Evolutionary conservation across 1,284 basidiomycete genomes (phyloP), one percentile per base, ranked within the genome.

Genomic region (Abortiporus biennis): DNA sequence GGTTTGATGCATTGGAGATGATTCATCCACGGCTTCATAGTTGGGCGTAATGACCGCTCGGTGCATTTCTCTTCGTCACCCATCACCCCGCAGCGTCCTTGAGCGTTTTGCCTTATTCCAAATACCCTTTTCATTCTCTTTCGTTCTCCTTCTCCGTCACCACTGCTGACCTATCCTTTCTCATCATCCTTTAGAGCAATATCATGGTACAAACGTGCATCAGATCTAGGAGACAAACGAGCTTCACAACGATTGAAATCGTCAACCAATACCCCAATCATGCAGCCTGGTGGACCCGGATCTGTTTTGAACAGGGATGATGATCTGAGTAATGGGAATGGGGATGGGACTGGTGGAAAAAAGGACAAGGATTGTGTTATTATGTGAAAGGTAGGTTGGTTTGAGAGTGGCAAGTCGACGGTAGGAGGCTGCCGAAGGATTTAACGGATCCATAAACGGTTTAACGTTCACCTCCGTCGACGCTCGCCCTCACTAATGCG

Each of bases 151-250:
- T 32, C 33, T 40, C 15, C 25, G 25, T 42, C 37, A 22, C 38
- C 16, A 42, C 16, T 22, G 33, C 25, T 24, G 20, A 29, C 36
- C 21, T 36, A 22, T 16, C 32, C 31, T 35, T 29, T 9, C 27
- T 37, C 31, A 21, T 32, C 45, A 32, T 21, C 38, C 30, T 49
- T 19, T 50, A 87, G 85, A 52, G 84, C 93, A 1, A 71, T 81
- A 44, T 63, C 73, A 21, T 98, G 86, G 76, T 99, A 95, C 72
- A 87, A 86, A 63, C 78, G 79, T 48, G 92, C 95, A 1, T 85
- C 92, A 4, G 92, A 95, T n/a, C 80, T 84, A 25, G 94, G 95
- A 33, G 95, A 99, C 68, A 95, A 92, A 62, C 88, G 95, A 45
- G 93, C 95, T 0, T 69, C 76, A 12, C 89, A 94, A 58, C 81